Evolutionary conservation across 1,284 basidiomycete genomes (phyloP).

Genomic region (Tetrapyrgos nigripes): DNA sequence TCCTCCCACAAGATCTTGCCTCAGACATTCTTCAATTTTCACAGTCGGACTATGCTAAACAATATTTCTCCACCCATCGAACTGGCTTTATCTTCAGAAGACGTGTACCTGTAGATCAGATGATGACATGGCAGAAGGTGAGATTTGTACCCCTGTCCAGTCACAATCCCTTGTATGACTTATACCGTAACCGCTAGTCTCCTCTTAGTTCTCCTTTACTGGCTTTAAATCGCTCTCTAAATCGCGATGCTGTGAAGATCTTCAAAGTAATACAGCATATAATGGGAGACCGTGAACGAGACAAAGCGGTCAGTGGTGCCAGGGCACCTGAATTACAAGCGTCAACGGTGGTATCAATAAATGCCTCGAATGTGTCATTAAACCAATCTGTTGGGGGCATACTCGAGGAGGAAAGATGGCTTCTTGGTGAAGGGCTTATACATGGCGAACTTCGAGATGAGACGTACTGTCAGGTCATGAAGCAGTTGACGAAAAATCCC

Average conservation of each 20-base stretch:
- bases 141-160: constrained; percentile 17
- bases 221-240: constrained; percentile 66
- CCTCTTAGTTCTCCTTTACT: constrained; percentile 79
- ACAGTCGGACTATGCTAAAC: constrained; percentile 81
- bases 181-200: constrained; percentile 39
- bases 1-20: constrained; percentile 78
- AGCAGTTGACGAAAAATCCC: constrained; percentile 86
- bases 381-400: constrained; percentile 44
- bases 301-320: constrained; percentile 56
- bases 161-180: constrained; percentile 1
- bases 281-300: constrained; percentile 89
- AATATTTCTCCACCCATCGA: constrained; percentile 89
- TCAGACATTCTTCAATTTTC: constrained; percentile 86
- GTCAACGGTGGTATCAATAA: constrained; percentile 48
- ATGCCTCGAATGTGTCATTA: constrained; percentile 63
- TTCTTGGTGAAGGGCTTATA: constrained; percentile 78
- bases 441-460: constrained; percentile 89
- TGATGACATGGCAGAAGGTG: constrained; percentile 92
- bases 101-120: constrained; percentile 78
- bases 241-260: constrained; percentile 79
- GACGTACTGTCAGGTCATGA: constrained; percentile 91
- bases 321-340: constrained; percentile 45
- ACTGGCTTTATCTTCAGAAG: constrained; percentile 85
- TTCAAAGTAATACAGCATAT: constrained; percentile 91
- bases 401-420: constrained; percentile 87